Evolutionary conservation across 129 eudicot species (phyloP).

Genomic region (Oenanthe sinensis): DNA sequence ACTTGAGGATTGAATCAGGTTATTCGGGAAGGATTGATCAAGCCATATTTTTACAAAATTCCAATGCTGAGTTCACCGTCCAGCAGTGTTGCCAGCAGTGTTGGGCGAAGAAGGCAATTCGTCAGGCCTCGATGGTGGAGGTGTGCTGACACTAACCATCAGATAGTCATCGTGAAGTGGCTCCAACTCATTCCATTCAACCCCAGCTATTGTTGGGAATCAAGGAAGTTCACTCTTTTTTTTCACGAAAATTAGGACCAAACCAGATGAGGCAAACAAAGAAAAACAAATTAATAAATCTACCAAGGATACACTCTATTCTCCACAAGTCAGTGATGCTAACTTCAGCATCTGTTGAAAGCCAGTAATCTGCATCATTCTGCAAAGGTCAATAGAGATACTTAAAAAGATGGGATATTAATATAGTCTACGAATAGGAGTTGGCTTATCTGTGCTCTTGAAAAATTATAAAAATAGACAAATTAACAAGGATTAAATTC

Average conservation of each 20-base stretch:
- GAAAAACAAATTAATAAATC: background rate
- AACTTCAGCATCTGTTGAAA: constrained; percentile 74
- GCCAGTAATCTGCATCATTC: constrained; percentile 93
- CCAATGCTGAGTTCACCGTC: constrained; percentile 20
- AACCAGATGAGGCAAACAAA: background rate
- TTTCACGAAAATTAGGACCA: background rate
- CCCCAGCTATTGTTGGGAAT: constrained; percentile 45
- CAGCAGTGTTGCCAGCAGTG: constrained; percentile 35
- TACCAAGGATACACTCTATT: constrained; percentile 62
- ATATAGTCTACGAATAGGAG: background rate
- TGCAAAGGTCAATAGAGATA: constrained; percentile 28
- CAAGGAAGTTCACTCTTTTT: constrained; percentile 22
- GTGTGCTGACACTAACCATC: constrained; percentile 40
- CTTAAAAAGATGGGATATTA: background rate
- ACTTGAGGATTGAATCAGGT: background rate
- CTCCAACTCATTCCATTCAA: constrained; percentile 55
- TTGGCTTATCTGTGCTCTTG: background rate
- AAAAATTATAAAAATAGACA: background rate
- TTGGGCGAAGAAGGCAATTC: constrained; percentile 32
- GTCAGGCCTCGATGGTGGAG: constrained; percentile 36
- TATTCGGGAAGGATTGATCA: background rate
- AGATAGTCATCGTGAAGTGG: constrained; percentile 37
- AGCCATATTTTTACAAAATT: background rate
- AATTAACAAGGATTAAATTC: background rate
- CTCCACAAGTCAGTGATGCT: constrained; percentile 89